These are phyloP conservation scores for Leccinum ochraceum DNA, from an alignment of 768 basidiomycete genomes.

Conservation along the genomic window DNA sequence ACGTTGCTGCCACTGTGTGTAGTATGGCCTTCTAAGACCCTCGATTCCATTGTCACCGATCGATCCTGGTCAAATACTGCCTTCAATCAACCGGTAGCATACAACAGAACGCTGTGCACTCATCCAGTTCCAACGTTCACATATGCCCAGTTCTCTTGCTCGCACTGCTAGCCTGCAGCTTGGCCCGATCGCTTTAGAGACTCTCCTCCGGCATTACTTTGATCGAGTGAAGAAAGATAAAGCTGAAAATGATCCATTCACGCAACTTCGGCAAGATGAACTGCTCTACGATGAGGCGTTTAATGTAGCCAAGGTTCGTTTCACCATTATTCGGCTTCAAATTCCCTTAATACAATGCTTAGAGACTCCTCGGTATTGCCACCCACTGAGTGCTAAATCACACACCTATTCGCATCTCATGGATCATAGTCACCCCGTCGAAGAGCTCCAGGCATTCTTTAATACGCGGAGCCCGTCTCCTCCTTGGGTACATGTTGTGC, in stretches of 20 bases:
- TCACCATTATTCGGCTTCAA: background rate
- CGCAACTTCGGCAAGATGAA: slow-evolving; percentile 65
- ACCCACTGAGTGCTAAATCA: slow-evolving; percentile 51
- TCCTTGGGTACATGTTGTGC: slow-evolving; percentile 76
- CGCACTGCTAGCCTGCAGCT: slow-evolving; percentile 61
- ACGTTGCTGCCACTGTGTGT: too few species aligned
- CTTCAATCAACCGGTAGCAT: background rate
- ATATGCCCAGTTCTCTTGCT: slow-evolving; percentile 56
- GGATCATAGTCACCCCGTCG: slow-evolving; percentile 69
- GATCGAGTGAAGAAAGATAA: slow-evolving; percentile 54
- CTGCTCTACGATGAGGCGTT: slow-evolving; percentile 82
- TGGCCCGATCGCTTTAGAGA: slow-evolving; percentile 74
- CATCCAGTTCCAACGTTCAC: background rate
- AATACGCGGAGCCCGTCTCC: slow-evolving; percentile 84
- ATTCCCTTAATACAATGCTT: background rate
- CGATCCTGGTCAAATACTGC: too few species aligned
- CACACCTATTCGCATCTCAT: background rate
- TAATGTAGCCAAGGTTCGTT: slow-evolving; percentile 66
- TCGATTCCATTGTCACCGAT: too few species aligned
- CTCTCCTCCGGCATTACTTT: slow-evolving; percentile 85
- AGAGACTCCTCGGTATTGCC: slow-evolving; percentile 78
- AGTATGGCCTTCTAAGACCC: too few species aligned
- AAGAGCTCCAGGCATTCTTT: slow-evolving; percentile 77
- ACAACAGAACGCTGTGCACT: background rate
- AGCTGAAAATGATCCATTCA: slow-evolving; percentile 40